phyloP scores from a whole-genome alignment of 495 filamentous ascomycete species.

The Xanthoparmelia taractica region DNA sequence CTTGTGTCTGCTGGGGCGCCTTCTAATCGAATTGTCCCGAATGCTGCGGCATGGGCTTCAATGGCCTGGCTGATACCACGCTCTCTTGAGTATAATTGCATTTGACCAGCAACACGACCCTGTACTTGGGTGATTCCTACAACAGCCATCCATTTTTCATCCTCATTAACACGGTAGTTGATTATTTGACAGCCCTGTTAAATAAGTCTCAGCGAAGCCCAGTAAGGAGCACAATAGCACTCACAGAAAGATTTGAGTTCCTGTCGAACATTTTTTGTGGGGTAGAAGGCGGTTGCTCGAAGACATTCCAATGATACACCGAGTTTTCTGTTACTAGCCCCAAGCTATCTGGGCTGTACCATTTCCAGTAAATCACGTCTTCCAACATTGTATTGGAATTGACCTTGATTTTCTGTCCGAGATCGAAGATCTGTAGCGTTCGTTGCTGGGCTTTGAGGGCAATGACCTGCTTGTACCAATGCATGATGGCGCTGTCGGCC shows the following conservation, averaged over 20 bases:
- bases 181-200: conserved; percentile 90
- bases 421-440: conserved; percentile 96
- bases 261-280: conserved; percentile 90
- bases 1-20: conserved; percentile 85
- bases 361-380: conserved; percentile 98
- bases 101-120: conserved; percentile 86
- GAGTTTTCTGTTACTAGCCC: conserved; percentile 83
- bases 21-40: conserved; percentile 81
- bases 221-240: conserved; percentile 28
- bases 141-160: conserved; percentile 96
- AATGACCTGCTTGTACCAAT: conserved; percentile 93
- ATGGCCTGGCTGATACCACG: conserved; percentile 96
- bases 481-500: conserved; percentile 99
- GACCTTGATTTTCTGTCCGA: conserved; percentile 80
- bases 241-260: conserved; percentile 76
- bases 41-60: conserved; percentile 93
- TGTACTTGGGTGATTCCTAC: conserved; percentile 91
- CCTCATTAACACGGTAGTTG: conserved; percentile 94
- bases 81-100: conserved; percentile 95
- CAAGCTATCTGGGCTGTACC: conserved; percentile 80
- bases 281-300: conserved; percentile 63
- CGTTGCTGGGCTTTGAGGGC: conserved; percentile 85
- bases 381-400: conserved; percentile 93
- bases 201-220: conserved; percentile 20
- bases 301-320: conserved; percentile 97